phyloP scores from a whole-genome alignment of 192 early-diverging fungal genomes.

The Coemansia sp. region DNA sequence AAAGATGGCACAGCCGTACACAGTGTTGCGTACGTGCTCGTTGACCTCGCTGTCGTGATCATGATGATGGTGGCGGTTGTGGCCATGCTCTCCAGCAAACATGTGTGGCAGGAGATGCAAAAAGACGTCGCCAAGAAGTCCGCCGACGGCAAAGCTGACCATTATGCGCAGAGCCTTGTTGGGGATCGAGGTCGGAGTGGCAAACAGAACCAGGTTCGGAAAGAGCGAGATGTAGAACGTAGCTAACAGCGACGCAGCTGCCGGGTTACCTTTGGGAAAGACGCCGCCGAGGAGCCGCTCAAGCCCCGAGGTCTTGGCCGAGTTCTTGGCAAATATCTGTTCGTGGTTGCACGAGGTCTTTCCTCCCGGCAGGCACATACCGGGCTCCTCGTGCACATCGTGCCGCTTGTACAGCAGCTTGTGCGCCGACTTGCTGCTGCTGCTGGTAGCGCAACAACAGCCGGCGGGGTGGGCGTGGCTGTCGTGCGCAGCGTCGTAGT shows the following conservation, averaged over 20 bases:
- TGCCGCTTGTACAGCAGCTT: slow-evolving; percentile 40
- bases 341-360: slow-evolving; percentile 18
- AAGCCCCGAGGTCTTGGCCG: slow-evolving; percentile 21
- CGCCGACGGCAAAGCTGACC: slow-evolving; percentile 86
- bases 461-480: slow-evolving; percentile 34
- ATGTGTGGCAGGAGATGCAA: slow-evolving; percentile 79
- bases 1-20: slow-evolving; percentile 75
- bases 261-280: slow-evolving; percentile 51
- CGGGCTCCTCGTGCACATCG: slow-evolving; percentile 14
- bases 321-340: slow-evolving; percentile 1
- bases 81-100: slow-evolving; percentile 57
- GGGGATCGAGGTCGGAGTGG: slow-evolving; percentile 68
- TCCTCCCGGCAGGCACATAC: slow-evolving; percentile 28
- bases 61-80: slow-evolving; percentile 24
- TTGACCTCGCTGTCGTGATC: slow-evolving; percentile 40
- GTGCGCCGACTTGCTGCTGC: not conserved
- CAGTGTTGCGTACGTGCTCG: slow-evolving; percentile 54
- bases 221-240: slow-evolving; percentile 80
- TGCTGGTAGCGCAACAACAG: slow-evolving; percentile 17
- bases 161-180: slow-evolving; percentile 58
- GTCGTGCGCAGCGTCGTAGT: slow-evolving; percentile 36
- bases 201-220: slow-evolving; percentile 75
- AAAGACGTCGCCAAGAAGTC: slow-evolving; percentile 80
- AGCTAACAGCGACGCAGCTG: slow-evolving; percentile 58
- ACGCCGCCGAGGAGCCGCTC: slow-evolving; percentile 46